phyloP scores from a whole-genome alignment of 257 asterid genomes.

The Jacaranda copaia region DNA sequence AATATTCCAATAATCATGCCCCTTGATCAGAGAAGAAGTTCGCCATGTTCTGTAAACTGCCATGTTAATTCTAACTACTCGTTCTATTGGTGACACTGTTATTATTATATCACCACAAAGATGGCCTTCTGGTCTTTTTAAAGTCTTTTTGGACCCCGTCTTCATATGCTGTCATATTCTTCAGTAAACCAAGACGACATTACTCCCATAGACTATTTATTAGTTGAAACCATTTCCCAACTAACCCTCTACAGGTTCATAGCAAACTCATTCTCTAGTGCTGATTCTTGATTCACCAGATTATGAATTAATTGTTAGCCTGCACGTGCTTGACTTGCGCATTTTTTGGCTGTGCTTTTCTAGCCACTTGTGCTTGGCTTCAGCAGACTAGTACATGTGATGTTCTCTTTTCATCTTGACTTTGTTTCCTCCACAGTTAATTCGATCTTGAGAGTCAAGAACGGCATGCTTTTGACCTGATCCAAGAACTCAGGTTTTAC shows the following conservation, averaged over 20 bases:
- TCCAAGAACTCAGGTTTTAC: conserved; percentile 12
- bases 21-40: too few species aligned
- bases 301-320: background rate
- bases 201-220: background rate
- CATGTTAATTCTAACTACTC: too few species aligned
- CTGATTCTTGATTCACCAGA: background rate
- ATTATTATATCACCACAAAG: too few species aligned
- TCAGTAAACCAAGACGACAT: background rate
- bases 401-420: background rate
- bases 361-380: conserved; percentile 4
- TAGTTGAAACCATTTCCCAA: background rate
- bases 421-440: background rate
- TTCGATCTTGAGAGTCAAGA: background rate
- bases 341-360: conserved; percentile 12
- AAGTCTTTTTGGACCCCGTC: background rate
- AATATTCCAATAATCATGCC: too few species aligned
- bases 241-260: background rate
- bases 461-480: conserved; percentile 18
- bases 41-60: too few species aligned
- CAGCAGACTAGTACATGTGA: background rate
- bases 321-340: conserved; percentile 8
- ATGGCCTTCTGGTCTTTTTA: background rate
- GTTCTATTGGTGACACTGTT: background rate
- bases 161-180: background rate
- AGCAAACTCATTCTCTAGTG: background rate